These are phyloP conservation scores for Termitomyces bulborhizus DNA, from an alignment of 768 basidiomycete species.

Conservation along the genomic window DNA sequence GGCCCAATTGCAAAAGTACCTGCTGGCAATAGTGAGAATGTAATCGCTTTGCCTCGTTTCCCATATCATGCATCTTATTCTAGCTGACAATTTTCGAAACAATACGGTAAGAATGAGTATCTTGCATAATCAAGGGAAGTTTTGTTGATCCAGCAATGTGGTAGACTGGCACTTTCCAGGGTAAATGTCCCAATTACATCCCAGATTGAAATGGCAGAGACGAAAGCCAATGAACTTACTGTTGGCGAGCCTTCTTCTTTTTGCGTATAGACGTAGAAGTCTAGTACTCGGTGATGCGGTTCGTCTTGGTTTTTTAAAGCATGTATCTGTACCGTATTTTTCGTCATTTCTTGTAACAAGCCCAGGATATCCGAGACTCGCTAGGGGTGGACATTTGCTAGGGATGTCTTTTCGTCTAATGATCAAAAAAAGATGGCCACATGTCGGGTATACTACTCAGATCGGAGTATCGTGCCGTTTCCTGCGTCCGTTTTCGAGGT, in stretches of 20 bases:
- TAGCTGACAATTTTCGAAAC: constrained; percentile 68
- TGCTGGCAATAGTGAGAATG: constrained; percentile 77
- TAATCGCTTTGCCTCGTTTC: constrained; percentile 9
- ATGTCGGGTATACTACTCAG: too few relatives aligned
- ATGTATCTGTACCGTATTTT: background rate
- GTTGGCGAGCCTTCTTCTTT: background rate
- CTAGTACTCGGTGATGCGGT: background rate
- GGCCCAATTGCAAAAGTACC: constrained; percentile 48
- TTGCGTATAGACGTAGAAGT: too few relatives aligned
- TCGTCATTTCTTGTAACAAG: background rate
- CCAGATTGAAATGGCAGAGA: constrained; percentile 7
- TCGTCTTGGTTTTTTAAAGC: background rate
- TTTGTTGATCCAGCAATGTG: constrained; percentile 12
- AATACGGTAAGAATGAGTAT: constrained; percentile 47
- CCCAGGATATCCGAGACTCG: background rate
- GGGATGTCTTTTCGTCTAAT: background rate
- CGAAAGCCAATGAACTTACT: background rate
- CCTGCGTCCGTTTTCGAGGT: background rate
- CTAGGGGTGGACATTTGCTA: too few relatives aligned
- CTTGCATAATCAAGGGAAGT: background rate
- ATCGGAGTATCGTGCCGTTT: background rate
- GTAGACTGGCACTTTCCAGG: constrained; percentile 24
- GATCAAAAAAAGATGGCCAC: background rate
- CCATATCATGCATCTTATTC: constrained; percentile 11
- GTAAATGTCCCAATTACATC: constrained; percentile 24